A percentile compares a stretch with the other conserved stretches of the same genome.
Evolutionary conservation across 371 early-diverging fungal species (phyloP).

Genomic region (Mortierella sp.): DNA sequence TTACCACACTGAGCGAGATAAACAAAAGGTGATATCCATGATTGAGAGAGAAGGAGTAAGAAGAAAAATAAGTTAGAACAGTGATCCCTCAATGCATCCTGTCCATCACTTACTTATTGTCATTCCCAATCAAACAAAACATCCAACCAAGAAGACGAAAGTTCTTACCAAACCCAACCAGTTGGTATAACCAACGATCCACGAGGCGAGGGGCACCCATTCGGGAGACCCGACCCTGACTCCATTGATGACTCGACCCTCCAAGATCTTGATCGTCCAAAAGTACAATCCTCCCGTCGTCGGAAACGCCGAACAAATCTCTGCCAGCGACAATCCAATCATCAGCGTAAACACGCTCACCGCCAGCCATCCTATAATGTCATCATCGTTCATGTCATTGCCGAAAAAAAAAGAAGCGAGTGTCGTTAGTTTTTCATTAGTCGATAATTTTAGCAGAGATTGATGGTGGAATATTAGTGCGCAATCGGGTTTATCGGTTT

Average conservation of each 20-base stretch:
- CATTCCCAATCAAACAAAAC: not conserved
- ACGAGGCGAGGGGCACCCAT: slow-evolving; percentile 69
- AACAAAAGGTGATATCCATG: not conserved
- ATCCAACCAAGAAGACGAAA: not conserved
- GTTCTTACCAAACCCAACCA: slow-evolving; percentile 66
- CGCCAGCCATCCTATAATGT: slow-evolving; percentile 66
- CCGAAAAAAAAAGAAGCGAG: not conserved
- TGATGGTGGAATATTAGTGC: not conserved
- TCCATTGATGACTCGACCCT: slow-evolving; percentile 39
- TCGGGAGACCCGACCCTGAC: slow-evolving; percentile 66
- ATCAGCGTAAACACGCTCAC: slow-evolving; percentile 73
- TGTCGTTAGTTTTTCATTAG: not conserved
- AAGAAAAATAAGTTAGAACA: not conserved
- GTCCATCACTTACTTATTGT: not conserved
- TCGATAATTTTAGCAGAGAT: not conserved
- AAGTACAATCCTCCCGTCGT: slow-evolving; percentile 80
- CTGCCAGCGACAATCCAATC: slow-evolving; percentile 78
- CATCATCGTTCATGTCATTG: not conserved
- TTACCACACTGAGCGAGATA: not conserved
- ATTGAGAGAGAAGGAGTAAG: not conserved
- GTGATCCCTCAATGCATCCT: not conserved
- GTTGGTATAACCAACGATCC: slow-evolving; percentile 71
- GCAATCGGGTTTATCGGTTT: not conserved
- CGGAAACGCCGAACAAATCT: slow-evolving; percentile 81
- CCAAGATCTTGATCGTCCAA: slow-evolving; percentile 64